Evolutionary conservation across 2,329 filamentous ascomycete genomes (phyloP).

Genomic region (Corniculantispora saksenae): DNA sequence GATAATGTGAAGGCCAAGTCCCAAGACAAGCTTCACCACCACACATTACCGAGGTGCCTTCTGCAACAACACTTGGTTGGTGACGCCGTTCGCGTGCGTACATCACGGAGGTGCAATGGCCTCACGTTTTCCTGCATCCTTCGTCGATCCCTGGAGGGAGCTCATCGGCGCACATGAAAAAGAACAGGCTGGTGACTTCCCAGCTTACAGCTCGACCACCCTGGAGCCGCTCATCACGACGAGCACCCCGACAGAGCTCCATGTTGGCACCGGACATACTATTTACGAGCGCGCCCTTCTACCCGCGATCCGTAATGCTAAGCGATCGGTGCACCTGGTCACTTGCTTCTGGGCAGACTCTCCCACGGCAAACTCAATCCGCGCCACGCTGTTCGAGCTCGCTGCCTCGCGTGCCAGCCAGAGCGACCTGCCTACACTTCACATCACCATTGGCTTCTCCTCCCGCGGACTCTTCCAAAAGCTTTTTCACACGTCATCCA

Average conservation of each 20-base stretch:
- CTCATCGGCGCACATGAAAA: slow-evolving; percentile 33
- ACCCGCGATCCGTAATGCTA: slow-evolving; percentile 61
- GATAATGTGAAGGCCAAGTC: neutral
- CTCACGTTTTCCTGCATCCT: slow-evolving; percentile 36
- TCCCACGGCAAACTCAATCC: slow-evolving; percentile 58
- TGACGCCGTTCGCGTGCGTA: neutral
- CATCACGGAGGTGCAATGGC: slow-evolving; percentile 4
- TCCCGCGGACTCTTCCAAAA: slow-evolving; percentile 73
- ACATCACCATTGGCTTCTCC: slow-evolving; percentile 75
- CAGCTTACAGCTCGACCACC: slow-evolving; percentile 47
- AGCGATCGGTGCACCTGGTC: slow-evolving; percentile 69
- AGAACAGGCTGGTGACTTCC: slow-evolving; percentile 45
- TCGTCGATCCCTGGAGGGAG: slow-evolving; percentile 41
- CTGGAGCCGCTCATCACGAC: slow-evolving; percentile 49
- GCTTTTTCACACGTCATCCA: slow-evolving; percentile 68
- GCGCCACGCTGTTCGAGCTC: slow-evolving; percentile 58
- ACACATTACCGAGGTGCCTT: neutral
- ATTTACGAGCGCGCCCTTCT: slow-evolving; percentile 58
- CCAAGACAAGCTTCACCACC: neutral
- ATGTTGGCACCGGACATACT: slow-evolving; percentile 58
- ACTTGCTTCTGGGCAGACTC: slow-evolving; percentile 83
- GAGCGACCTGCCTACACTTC: slow-evolving; percentile 41
- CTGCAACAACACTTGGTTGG: neutral
- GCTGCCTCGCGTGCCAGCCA: slow-evolving; percentile 45
- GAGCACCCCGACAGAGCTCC: slow-evolving; percentile 49